Conservation (phyloP, 1,139 yeast genomes). For the Suhomyces chickasaworum region DNA sequence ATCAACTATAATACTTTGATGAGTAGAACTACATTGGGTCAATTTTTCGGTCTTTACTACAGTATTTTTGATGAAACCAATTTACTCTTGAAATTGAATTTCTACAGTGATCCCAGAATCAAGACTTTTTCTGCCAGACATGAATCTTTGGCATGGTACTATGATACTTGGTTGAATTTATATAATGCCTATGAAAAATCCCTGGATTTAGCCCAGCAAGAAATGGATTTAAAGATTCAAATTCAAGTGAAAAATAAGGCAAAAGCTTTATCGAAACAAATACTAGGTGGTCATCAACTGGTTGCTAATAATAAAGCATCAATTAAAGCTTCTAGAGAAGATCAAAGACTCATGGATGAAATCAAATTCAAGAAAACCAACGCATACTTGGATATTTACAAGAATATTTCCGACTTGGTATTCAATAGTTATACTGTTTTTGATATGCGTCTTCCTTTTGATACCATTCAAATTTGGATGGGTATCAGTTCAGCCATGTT, state of each 20-base stretch:
- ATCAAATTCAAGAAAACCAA: constrained; percentile 43
- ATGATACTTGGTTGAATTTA: constrained; percentile 29
- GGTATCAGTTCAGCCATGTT: constrained; percentile 46
- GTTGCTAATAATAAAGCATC: constrained; percentile 2
- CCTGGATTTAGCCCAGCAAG: constrained; percentile 23
- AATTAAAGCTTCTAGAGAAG: constrained; percentile 22
- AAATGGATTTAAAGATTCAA: constrained; percentile 27
- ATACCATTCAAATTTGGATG: constrained; percentile 51
- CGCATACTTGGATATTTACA: constrained; percentile 44
- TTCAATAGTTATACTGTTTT: constrained; percentile 51
- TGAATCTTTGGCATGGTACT: constrained; percentile 32
- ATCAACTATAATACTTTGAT: constrained; percentile 15
- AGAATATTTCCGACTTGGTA: constrained; percentile 43
- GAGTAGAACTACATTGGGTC: constrained; percentile 21
- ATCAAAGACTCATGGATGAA: constrained; percentile 30
- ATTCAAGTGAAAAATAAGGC: constrained; percentile 37
- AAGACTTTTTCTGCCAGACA: constrained; percentile 22
- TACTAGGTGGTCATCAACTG: constrained; percentile 22
- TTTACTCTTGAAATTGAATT: constrained; percentile 25
- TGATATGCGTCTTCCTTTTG: constrained; percentile 41
- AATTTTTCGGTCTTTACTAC: constrained; percentile 26
- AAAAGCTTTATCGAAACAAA: constrained; percentile 38
- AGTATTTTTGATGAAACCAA: constrained; percentile 26
- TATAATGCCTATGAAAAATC: constrained; percentile 26
- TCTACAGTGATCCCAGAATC: constrained; percentile 19